A percentile compares a stretch with the other conserved stretches of the same genome.
These are phyloP conservation scores for Fragilariopsis cylindrus DNA, from an alignment of 108 stramenopile species.

Conservation along the genomic window DNA sequence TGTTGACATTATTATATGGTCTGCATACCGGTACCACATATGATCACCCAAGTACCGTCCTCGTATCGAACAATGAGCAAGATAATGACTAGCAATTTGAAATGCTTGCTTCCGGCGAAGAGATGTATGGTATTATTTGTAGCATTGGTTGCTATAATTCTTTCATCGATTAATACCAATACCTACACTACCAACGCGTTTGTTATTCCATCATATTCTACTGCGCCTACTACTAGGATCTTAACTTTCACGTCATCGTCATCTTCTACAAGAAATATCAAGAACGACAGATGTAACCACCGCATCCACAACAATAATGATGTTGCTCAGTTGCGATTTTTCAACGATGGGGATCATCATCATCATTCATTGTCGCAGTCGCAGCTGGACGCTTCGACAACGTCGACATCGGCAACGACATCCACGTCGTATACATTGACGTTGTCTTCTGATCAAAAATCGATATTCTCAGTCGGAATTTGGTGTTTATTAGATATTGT, in stretches of 20 bases:
- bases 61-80: too few species aligned
- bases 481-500: constrained; percentile 53
- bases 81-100: too few species aligned
- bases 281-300: not conserved
- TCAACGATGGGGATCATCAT: not conserved
- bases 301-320: not conserved
- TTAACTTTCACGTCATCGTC: not conserved
- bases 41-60: too few species aligned
- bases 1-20: too few species aligned
- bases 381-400: not conserved
- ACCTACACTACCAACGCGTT: not conserved
- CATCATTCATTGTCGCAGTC: not conserved
- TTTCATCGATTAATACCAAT: not conserved
- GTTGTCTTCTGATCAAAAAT: constrained; percentile 17
- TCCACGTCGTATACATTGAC: not conserved
- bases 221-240: not conserved
- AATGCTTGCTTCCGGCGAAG: too few species aligned
- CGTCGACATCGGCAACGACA: not conserved
- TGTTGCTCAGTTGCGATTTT: not conserved
- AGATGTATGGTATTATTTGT: not conserved
- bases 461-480: constrained; percentile 34
- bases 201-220: not conserved
- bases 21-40: too few species aligned
- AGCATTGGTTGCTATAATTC: not conserved
- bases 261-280: not conserved